Evolutionary conservation across 176 grass and related monocot genomes (phyloP), one percentile per base, ranked within the genome.

Genomic region (Triticum aestivum): DNA sequence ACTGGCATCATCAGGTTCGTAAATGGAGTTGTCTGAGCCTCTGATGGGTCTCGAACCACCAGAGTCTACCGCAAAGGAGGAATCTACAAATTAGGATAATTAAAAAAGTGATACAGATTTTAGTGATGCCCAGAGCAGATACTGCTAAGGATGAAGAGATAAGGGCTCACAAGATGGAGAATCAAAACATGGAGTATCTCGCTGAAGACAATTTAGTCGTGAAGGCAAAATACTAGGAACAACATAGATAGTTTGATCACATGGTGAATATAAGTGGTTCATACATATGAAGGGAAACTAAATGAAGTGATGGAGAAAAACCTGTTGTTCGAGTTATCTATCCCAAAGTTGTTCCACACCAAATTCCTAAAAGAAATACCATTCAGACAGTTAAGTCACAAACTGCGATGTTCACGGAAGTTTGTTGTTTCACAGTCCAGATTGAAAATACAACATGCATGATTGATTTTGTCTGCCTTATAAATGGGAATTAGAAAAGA

Each of bases 141-240:
- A 75, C 13, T 29, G 1, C n/a, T 38, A 5, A 42, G 8, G 35
- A 5, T 59, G 6, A 68, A 64, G 17, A 18, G 51, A 54, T 18
- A 1, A 54, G 14, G 14, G 12, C 64, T 93, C 52, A 93, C 92
- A 80, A 26, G 54, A 62, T 81, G 89, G 83, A 76, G 83, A 77
- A 20, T 23, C 79, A 65, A 69, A 42, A 70, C 91, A 93, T 30
- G 85, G 86, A 65, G 78, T 76, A 88, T 86, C 70, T 80, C 61
- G 58, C 74, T 93, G 89, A 77, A 91, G 89, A 73, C 89, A 93
- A n/a, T 84, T 18, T 65, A 93, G 82, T 44, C 86, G 85, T 87
- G 82, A 68, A 63, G 88, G 85, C 47, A 90, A 79, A 37, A 75
- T 12, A 73, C 88, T 93, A 39, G 9, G 39, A 13, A 23, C 44